Percentiles rank a stretch among this genome's conserved stretches.
phyloP scores from a whole-genome alignment of 129 eudicot genomes.

The Chrysanthemum lavandulifolium region DNA sequence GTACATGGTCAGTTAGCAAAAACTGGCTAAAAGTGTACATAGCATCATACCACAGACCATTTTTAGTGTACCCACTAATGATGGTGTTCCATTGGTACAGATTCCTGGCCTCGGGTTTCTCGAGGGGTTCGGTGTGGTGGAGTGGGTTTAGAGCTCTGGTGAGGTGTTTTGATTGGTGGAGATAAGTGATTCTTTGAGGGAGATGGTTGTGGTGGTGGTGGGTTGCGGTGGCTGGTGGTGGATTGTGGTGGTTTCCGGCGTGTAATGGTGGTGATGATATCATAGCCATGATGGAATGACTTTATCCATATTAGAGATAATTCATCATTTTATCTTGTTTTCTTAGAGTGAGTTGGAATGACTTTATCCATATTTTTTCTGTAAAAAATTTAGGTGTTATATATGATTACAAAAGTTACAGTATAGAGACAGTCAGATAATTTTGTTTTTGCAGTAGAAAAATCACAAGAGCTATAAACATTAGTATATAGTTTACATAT shows the following conservation, averaged over 20 bases:
- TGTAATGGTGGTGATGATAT: conserved; percentile 21
- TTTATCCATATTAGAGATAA: not conserved
- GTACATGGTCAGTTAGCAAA: conserved; percentile 30
- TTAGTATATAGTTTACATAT: too few species aligned
- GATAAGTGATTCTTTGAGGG: conserved; percentile 24
- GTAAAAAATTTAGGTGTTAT: too few species aligned
- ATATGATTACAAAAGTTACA: too few species aligned
- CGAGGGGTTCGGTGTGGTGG: conserved; percentile 29
- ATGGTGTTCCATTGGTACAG: conserved; percentile 57
- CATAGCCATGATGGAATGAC: conserved; percentile 14
- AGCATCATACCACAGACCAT: conserved; percentile 43
- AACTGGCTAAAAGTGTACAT: conserved; percentile 34
- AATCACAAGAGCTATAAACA: too few species aligned
- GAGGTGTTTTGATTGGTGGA: conserved; percentile 37
- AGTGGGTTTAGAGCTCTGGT: conserved; percentile 32
- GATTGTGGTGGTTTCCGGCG: conserved; percentile 16
- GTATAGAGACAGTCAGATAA: too few species aligned
- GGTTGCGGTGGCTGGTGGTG: conserved; percentile 22
- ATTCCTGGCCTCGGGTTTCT: conserved; percentile 29
- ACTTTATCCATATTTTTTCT: too few species aligned
- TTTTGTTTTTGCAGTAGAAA: too few species aligned
- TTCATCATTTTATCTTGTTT: too few species aligned
- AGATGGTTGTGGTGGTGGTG: conserved; percentile 20
- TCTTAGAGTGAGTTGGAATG: too few species aligned
- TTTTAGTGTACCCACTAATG: conserved; percentile 48